Percentiles rank a stretch among this genome's conserved stretches.
Conservation (phyloP, 139 green algal species). For the Chlamydomonas incerta region DNA sequence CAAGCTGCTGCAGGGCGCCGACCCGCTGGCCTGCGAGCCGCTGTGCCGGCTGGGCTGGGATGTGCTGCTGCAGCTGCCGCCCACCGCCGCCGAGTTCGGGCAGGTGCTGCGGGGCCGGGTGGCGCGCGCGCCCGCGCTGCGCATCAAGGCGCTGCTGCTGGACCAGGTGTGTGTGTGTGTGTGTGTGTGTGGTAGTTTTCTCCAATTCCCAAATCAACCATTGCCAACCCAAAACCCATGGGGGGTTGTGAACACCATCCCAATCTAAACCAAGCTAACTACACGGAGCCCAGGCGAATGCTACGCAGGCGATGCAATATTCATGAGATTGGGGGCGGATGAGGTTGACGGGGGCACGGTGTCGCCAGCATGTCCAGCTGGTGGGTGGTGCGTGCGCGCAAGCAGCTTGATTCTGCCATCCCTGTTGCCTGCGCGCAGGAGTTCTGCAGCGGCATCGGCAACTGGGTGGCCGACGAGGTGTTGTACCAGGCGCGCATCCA, state of each 20-base stretch:
- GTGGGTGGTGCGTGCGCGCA: too few species aligned
- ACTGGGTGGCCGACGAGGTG: constrained; percentile 95
- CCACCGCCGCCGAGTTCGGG: background rate
- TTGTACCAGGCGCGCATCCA: constrained; percentile 81
- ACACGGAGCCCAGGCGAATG: too few species aligned
- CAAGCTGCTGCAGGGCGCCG: background rate
- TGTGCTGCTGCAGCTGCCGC: constrained; percentile 34
- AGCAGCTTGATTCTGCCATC: too few species aligned
- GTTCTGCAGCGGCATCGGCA: constrained; percentile 87
- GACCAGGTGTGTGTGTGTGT: constrained; percentile 70
- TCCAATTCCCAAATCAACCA: too few species aligned
- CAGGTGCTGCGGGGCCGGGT: constrained; percentile 18
- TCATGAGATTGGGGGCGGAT: too few species aligned
- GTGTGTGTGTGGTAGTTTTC: too few species aligned
- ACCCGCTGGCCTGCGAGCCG: constrained; percentile 50
- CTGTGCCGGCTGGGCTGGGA: constrained; percentile 75
- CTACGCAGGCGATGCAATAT: too few species aligned
- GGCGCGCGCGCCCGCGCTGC: constrained; percentile 39
- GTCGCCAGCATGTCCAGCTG: too few species aligned
- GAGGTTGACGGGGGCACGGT: too few species aligned
- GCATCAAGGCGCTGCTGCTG: constrained; percentile 86
- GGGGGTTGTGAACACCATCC: too few species aligned
- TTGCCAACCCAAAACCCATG: too few species aligned
- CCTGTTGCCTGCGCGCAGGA: constrained; percentile 57
- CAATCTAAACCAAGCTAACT: too few species aligned